Evolutionary conservation across 208 protist genomes (phyloP), one percentile per base, ranked within the genome.

Genomic region (Leishmania aethiopica): DNA sequence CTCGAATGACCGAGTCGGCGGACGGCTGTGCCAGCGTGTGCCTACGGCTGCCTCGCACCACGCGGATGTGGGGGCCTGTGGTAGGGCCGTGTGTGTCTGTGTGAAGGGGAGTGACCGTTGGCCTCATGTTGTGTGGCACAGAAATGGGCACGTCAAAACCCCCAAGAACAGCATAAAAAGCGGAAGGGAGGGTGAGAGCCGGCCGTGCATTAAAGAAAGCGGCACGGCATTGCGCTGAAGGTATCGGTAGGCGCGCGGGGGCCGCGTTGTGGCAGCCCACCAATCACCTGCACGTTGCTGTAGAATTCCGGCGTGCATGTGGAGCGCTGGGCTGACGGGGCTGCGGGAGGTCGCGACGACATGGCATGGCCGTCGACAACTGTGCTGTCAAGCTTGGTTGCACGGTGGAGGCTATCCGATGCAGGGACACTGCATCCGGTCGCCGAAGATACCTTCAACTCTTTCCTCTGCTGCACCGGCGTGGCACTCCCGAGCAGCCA

Each of bases 401-500:
- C 70, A 55, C 25, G 70, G 40, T n/a, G 32, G 67, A 47, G 67
- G 22, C 37, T 47, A 74, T 28, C 42, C 7, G 40, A 51, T 22
- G 57, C 55, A 47, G 49, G 49, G 17, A 35, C 32, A 28, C 32
- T 64, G 73, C 47, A 40, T 8, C 47, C 45, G 10, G 11, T 40
- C 15, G 5, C 10, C 55, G 47, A 28, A 25, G 71, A 32, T 13
- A 15, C 47, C 13, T 7, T 59, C 19, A 5, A 42, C 47, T 13
- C 53, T n/a, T 8, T 35, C 17, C 35, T 35, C 49, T 77, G 51
- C 35, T 32, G 47, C 47, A 42, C 32, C 35, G 35, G 25, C 32
- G 47, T 64, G 13, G 73, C 17, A 25, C 13, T 45, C 17, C 70
- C 82, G 13, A 85, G 72, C 17, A 85, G 77, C 82, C 82, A 81